Conservation (phyloP, 148 eudicot species). For the Polygonum maritimum region DNA sequence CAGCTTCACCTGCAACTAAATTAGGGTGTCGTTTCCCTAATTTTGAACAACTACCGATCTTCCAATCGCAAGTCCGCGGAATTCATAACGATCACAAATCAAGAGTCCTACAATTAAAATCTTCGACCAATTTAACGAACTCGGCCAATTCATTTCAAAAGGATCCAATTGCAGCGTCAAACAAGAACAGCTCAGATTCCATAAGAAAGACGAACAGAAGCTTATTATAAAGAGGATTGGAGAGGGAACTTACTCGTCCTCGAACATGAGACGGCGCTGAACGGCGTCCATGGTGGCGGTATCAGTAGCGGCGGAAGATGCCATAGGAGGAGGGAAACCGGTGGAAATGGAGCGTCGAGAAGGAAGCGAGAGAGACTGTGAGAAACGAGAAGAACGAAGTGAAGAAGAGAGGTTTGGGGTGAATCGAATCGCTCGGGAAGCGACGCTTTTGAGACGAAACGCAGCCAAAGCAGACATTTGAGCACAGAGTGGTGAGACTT, state of each 20-base stretch:
- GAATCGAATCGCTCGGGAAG: constrained; percentile 22
- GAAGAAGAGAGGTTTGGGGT: background rate
- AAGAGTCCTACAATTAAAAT: background rate
- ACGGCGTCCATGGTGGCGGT: constrained; percentile 74
- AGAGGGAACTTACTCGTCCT: constrained; percentile 61
- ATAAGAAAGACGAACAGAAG: background rate
- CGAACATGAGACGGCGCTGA: constrained; percentile 81
- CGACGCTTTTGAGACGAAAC: constrained; percentile 18
- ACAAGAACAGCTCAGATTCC: background rate
- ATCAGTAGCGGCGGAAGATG: constrained; percentile 27
- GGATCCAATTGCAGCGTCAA: background rate
- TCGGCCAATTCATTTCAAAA: background rate
- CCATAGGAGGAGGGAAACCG: constrained; percentile 5
- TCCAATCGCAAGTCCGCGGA: background rate
- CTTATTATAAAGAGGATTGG: background rate
- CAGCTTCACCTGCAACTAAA: background rate
- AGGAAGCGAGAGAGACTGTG: constrained; percentile 12
- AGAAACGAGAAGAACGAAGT: background rate
- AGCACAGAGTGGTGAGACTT: constrained; percentile 8
- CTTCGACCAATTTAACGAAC: background rate
- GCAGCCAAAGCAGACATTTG: constrained; percentile 10
- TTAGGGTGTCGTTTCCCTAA: background rate
- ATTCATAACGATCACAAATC: background rate
- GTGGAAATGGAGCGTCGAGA: constrained; percentile 14
- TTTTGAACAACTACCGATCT: background rate